phyloP scores from a whole-genome alignment of 331 rosid genomes.

The Ulmus americana region DNA sequence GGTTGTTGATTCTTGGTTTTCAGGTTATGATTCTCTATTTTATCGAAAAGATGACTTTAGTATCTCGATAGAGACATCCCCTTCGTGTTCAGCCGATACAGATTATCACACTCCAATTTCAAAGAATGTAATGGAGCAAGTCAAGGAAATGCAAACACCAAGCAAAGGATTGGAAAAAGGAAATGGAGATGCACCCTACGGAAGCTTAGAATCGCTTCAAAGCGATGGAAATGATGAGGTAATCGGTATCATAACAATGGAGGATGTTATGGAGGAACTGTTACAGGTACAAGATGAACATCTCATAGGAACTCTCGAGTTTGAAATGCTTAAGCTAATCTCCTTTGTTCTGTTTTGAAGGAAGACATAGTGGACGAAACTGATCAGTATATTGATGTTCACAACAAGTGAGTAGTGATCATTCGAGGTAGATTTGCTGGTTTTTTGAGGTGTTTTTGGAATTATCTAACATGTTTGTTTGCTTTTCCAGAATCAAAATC shows the following conservation, averaged over 20 bases:
- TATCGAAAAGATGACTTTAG: constrained; percentile 27
- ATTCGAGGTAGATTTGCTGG: background rate
- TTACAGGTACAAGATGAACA: constrained; percentile 41
- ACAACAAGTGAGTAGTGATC: constrained; percentile 52
- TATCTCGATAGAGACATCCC: constrained; percentile 21
- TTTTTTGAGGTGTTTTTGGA: background rate
- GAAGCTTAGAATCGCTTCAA: constrained; percentile 28
- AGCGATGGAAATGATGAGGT: constrained; percentile 41
- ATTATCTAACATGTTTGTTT: background rate
- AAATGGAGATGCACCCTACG: constrained; percentile 23
- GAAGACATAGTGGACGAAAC: constrained; percentile 80
- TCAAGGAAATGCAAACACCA: constrained; percentile 11
- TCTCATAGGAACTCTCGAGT: background rate
- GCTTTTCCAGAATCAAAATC: constrained; percentile 48
- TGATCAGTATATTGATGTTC: constrained; percentile 61
- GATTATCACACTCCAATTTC: constrained; percentile 33
- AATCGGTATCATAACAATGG: constrained; percentile 68
- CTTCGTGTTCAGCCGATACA: constrained; percentile 21
- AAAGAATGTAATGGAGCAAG: constrained; percentile 24
- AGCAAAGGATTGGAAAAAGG: constrained; percentile 21
- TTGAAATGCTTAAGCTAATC: background rate
- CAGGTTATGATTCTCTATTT: constrained; percentile 28
- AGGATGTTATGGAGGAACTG: constrained; percentile 68
- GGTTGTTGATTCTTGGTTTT: constrained; percentile 4
- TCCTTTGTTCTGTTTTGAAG: constrained; percentile 23